phyloP scores from a whole-genome alignment of 2,329 filamentous ascomycete species.

The Metarhizium robertsii region DNA sequence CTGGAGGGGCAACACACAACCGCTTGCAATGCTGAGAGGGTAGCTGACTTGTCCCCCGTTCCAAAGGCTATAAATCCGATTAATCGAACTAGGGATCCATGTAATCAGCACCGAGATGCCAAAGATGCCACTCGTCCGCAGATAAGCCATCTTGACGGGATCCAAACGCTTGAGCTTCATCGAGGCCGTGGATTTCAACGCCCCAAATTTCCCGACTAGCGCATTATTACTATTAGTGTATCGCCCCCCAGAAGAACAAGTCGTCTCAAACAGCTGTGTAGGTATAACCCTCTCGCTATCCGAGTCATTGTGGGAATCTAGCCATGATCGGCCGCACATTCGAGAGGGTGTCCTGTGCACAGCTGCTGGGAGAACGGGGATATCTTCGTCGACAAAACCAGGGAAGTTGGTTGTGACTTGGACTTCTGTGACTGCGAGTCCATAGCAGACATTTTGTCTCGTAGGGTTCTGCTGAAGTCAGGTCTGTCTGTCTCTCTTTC shows the following conservation, averaged over 20 bases:
- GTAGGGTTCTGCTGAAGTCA: constrained; percentile 18
- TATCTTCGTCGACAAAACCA: constrained; percentile 6
- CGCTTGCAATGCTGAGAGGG: constrained; percentile 57
- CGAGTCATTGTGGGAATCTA: constrained; percentile 8
- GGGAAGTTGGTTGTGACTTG: constrained; percentile 27
- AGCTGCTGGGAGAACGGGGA: constrained; percentile 8
- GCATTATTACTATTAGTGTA: constrained; percentile 5
- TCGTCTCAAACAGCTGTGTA: constrained; percentile 18
- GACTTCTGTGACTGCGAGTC: constrained; percentile 40
- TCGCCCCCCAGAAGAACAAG: constrained; percentile 17
- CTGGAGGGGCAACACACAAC: constrained; percentile 65
- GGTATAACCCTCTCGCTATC: constrained; percentile 4
- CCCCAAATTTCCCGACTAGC: constrained; percentile 14
- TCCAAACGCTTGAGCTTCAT: constrained; percentile 29
- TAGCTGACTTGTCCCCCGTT: constrained; percentile 43
- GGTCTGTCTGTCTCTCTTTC: background rate
- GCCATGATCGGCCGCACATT: constrained; percentile 15
- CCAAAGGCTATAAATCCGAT: constrained; percentile 60
- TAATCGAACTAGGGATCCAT: constrained; percentile 59
- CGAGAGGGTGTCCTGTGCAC: constrained; percentile 5
- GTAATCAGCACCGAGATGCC: constrained; percentile 49
- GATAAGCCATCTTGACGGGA: constrained; percentile 49
- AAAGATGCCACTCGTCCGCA: constrained; percentile 52
- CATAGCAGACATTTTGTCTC: constrained; percentile 27
- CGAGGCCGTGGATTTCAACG: constrained; percentile 18